phyloP scores from a whole-genome alignment of 306 rosid species.

The Pyrus betulifolia region DNA sequence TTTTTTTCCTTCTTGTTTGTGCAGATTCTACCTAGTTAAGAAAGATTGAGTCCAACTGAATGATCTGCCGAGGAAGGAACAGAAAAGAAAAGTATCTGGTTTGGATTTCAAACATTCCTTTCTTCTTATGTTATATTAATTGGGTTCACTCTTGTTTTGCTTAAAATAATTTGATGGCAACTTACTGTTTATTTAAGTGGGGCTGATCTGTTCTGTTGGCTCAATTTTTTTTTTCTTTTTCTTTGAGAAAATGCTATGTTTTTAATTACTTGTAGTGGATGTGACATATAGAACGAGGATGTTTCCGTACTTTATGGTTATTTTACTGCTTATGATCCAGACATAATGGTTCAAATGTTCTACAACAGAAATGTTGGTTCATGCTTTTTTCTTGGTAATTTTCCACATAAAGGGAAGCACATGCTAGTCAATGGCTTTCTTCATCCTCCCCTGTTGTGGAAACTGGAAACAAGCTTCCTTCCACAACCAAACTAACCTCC shows the following conservation, averaged over 20 bases:
- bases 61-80: conserved; percentile 7
- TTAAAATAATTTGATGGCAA: conserved; percentile 12
- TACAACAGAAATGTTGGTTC: neutral
- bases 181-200: conserved; percentile 15
- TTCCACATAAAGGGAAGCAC: neutral
- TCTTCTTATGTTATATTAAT: conserved; percentile 1
- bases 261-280: too few species aligned
- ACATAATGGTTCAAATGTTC: neutral
- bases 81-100: conserved; percentile 20
- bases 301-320: neutral
- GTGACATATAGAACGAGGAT: too few species aligned
- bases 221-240: neutral
- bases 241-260: neutral
- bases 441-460: neutral
- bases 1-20: neutral
- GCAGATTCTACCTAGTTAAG: conserved; percentile 14
- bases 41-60: conserved; percentile 14
- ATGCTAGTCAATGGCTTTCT: neutral
- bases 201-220: neutral
- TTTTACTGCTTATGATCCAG: neutral
- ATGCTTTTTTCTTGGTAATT: neutral
- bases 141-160: conserved; percentile 18
- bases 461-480: neutral
- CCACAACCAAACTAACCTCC: neutral
- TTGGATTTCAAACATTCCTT: conserved; percentile 18